phyloP scores from a whole-genome alignment of 768 basidiomycete species.

The Agaricus blazei region DNA sequence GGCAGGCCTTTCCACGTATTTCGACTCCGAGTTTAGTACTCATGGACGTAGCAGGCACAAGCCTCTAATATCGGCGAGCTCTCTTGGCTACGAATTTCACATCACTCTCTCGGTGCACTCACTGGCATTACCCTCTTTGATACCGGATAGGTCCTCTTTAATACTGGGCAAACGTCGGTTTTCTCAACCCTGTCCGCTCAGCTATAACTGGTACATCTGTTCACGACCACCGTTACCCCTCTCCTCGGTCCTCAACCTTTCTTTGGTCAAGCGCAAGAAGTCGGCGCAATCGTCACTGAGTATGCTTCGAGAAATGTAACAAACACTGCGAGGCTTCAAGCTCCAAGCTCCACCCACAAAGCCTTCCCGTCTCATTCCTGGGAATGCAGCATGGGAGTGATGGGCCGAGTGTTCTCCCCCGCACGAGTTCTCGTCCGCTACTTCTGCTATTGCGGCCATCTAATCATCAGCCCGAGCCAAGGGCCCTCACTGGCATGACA shows the following conservation, averaged over 20 bases:
- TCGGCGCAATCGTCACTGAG: constrained; percentile 30
- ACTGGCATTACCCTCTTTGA: constrained; percentile 38
- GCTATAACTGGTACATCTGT: constrained; percentile 42
- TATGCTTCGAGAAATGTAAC: constrained; percentile 27
- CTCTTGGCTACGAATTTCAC: constrained; percentile 75
- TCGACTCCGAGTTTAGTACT: too few relatives aligned
- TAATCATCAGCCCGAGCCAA: constrained; percentile 60
- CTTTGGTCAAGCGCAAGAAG: constrained; percentile 63
- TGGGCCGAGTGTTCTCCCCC: constrained; percentile 48
- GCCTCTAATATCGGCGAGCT: constrained; percentile 62
- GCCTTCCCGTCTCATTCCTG: constrained; percentile 70
- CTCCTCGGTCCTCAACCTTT: constrained; percentile 65
- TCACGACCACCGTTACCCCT: constrained; percentile 55
- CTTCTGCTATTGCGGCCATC: constrained; percentile 30
- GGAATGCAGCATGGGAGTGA: constrained; percentile 44
- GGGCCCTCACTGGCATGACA: constrained; percentile 39
- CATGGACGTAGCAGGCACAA: constrained; percentile 26
- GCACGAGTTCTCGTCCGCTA: constrained; percentile 56
- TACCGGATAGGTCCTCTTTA: constrained; percentile 78
- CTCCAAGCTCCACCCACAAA: constrained; percentile 20
- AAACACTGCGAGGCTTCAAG: constrained; percentile 52
- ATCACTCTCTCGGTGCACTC: constrained; percentile 73
- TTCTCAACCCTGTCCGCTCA: constrained; percentile 23
- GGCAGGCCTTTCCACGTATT: not conserved
- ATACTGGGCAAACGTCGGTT: constrained; percentile 64